Evolutionary conservation across 2,329 filamentous ascomycete genomes (phyloP).

Genomic region (Cladorrhinum sp.): DNA sequence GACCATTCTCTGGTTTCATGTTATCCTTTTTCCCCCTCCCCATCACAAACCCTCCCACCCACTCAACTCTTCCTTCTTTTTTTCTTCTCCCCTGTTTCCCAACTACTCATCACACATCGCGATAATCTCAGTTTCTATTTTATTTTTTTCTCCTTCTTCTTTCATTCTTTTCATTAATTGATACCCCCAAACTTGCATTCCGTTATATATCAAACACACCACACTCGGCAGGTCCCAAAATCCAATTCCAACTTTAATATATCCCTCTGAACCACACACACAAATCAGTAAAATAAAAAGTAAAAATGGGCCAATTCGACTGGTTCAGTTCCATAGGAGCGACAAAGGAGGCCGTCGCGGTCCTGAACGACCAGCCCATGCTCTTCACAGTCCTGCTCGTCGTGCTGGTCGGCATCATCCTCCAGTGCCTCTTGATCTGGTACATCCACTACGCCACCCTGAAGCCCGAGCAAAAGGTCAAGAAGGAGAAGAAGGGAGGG

Average conservation of each 20-base stretch:
- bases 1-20: conserved; percentile 31
- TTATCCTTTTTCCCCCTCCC: conserved; percentile 11
- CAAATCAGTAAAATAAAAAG: background rate
- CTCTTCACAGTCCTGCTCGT: conserved; percentile 57
- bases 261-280: too few relatives aligned
- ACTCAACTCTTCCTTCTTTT: background rate
- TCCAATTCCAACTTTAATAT: background rate
- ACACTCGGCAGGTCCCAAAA: background rate
- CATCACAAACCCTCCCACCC: background rate
- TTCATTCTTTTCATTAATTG: conserved; percentile 9
- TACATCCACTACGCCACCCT: conserved; percentile 59
- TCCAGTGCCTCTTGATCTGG: conserved; percentile 49
- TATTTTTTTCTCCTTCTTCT: conserved; percentile 20
- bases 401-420: conserved; percentile 48
- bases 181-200: background rate
- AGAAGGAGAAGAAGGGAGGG: conserved; percentile 47
- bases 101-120: too few relatives aligned
- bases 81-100: background rate
- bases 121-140: too few relatives aligned
- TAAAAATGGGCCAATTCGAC: conserved; percentile 51
- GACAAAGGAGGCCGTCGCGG: conserved; percentile 55
- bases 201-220: background rate
- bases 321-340: conserved; percentile 57
- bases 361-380: conserved; percentile 59
- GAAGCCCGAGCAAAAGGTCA: conserved; percentile 59